Conservation (phyloP, 1,284 basidiomycete genomes). For the Cerrena zonata region DNA sequence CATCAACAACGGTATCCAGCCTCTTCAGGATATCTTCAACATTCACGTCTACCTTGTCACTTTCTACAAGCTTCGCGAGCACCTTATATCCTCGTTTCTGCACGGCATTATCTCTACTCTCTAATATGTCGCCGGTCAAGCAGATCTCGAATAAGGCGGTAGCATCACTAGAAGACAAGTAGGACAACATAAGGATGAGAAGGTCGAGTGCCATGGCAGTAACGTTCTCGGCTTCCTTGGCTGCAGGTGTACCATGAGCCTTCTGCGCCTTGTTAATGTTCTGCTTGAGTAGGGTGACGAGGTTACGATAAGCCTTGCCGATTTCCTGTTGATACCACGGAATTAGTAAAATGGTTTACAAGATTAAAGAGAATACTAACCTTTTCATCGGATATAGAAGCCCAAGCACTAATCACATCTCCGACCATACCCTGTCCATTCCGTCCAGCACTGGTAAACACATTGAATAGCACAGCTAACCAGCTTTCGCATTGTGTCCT, state of each 20-base stretch:
- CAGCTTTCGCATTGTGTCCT: constrained; percentile 83
- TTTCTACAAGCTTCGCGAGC: constrained; percentile 68
- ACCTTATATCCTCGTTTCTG: constrained; percentile 96
- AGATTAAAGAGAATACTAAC: constrained; percentile 32
- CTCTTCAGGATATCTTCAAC: constrained; percentile 56
- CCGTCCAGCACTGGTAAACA: constrained; percentile 80
- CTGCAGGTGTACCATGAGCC: constrained; percentile 13
- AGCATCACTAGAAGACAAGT: constrained; percentile 60
- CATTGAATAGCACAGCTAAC: constrained; percentile 92
- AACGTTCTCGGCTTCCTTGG: constrained; percentile 44
- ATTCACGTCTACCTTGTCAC: constrained; percentile 50
- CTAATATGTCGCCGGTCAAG: constrained; percentile 55
- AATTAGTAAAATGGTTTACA: constrained; percentile 7
- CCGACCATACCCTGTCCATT: constrained; percentile 82
- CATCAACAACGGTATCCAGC: constrained; percentile 59
- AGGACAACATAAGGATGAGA: constrained; percentile 78
- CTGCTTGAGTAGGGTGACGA: constrained; percentile 71
- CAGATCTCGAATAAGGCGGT: constrained; percentile 61
- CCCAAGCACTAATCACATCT: constrained; percentile 85
- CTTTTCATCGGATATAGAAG: constrained; percentile 70
- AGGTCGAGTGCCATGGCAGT: constrained; percentile 86
- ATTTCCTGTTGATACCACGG: constrained; percentile 49
- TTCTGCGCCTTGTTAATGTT: constrained; percentile 47
- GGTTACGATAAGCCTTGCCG: constrained; percentile 74
- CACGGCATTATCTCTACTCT: constrained; percentile 76